phyloP scores from a whole-genome alignment of 1,284 basidiomycete species.

The Boletus subluridellus region DNA sequence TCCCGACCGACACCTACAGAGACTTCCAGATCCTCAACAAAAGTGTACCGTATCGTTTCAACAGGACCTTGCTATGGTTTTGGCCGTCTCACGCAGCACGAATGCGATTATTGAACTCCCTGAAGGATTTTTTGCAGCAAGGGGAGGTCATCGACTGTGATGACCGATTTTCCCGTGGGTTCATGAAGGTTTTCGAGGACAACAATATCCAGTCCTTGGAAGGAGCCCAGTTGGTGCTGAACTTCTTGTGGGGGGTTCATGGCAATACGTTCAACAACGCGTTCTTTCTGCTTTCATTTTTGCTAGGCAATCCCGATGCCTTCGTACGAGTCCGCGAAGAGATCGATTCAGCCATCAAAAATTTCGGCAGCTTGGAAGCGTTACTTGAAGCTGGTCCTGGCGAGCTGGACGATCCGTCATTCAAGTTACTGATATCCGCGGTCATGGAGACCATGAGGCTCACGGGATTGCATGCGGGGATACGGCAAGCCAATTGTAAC shows the following conservation, averaged over 20 bases:
- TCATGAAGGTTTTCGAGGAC: conserved; percentile 17
- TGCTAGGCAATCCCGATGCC: conserved; percentile 15
- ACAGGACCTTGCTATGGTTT: conserved; percentile 12
- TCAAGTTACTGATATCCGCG: conserved; percentile 27
- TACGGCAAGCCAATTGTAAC: conserved; percentile 19
- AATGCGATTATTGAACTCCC: conserved; percentile 2
- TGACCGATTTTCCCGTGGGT: conserved; percentile 9
- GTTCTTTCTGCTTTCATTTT: conserved; percentile 20
- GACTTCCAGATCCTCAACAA: too few species aligned
- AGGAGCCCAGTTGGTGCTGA: conserved; percentile 22
- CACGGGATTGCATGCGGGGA: conserved; percentile 14
- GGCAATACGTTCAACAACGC: conserved; percentile 22
- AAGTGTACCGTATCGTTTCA: conserved; percentile 12
- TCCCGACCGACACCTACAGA: too few species aligned
- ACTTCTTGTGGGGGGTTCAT: conserved; percentile 29
- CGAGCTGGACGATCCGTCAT: conserved; percentile 18
- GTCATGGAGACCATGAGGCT: conserved; percentile 32
- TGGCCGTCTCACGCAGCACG: conserved; percentile 20
- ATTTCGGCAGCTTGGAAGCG: conserved; percentile 10
- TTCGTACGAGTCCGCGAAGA: conserved; percentile 22
- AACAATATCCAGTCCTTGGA: conserved; percentile 20
- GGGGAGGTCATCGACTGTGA: conserved; percentile 4
- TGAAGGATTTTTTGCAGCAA: conserved; percentile 16
- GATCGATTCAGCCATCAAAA: conserved; percentile 19
- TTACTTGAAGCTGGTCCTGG: conserved; percentile 15